These are phyloP conservation scores for Aspergillus sp. DNA, from an alignment of 2,329 filamentous ascomycete genomes.

Conservation along the genomic window DNA sequence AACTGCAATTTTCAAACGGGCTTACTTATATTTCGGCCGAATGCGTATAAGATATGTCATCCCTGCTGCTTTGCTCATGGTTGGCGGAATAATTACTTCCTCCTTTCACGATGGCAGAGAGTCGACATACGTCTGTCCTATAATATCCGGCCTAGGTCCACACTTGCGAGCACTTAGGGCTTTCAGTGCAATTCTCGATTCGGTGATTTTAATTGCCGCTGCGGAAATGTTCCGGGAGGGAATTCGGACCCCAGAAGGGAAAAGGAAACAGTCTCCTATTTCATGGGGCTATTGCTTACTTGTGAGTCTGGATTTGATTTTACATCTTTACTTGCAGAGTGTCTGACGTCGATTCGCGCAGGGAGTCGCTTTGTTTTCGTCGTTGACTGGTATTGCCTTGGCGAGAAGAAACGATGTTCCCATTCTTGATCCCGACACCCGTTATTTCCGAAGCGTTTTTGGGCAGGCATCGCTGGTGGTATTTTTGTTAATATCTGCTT, in stretches of 20 bases:
- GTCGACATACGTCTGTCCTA: conserved; percentile 47
- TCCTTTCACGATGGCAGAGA: conserved; percentile 28
- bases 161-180: conserved; percentile 33
- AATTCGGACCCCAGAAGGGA: conserved; percentile 13
- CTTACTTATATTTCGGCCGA: conserved; percentile 24
- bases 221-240: conserved; percentile 22
- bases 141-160: conserved; percentile 25
- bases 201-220: conserved; percentile 31
- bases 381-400: conserved; percentile 28
- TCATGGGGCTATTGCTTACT: conserved; percentile 25
- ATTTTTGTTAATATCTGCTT: conserved; percentile 28
- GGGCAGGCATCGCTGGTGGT: conserved; percentile 30
- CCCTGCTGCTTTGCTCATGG: conserved; percentile 30
- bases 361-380: conserved; percentile 32
- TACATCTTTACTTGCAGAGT: neutral
- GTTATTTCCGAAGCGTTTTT: conserved; percentile 34
- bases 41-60: conserved; percentile 33
- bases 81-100: conserved; percentile 33
- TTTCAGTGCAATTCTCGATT: conserved; percentile 36
- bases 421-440: conserved; percentile 33
- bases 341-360: conserved; percentile 10
- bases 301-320: conserved; percentile 14
- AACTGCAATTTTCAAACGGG: conserved; percentile 22
- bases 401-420: conserved; percentile 15
- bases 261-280: conserved; percentile 18